A percentile compares a stretch with the other conserved stretches of the same genome.
These are phyloP conservation scores for Mucor mucedo DNA, from an alignment of 371 early-diverging fungal species.

Conservation along the genomic window DNA sequence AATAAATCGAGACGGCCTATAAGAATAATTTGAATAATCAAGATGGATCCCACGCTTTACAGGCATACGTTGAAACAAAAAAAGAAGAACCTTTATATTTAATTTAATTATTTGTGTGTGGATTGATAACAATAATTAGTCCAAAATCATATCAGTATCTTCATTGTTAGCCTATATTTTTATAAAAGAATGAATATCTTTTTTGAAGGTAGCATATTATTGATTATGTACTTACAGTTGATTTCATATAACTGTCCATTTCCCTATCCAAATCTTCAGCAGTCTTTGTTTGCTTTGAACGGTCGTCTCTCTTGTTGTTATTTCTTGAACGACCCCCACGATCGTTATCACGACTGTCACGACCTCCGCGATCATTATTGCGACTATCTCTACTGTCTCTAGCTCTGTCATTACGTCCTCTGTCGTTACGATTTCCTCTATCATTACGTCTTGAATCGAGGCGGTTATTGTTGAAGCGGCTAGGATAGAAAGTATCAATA, in stretches of 20 bases:
- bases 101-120: no score
- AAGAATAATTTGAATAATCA: no score
- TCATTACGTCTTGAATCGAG: conserved; percentile 6
- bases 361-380: conserved; percentile 14
- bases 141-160: conserved; percentile 27
- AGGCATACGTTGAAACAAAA: no score
- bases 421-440: conserved; percentile 2
- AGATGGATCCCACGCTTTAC: no score
- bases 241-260: conserved; percentile 53
- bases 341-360: conserved; percentile 2
- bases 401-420: not conserved
- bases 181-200: not conserved
- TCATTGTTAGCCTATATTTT: conserved; percentile 1
- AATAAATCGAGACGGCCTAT: no score
- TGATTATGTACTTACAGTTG: conserved; percentile 14
- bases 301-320: conserved; percentile 12
- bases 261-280: conserved; percentile 46
- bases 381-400: conserved; percentile 10
- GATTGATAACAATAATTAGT: conserved; percentile 5
- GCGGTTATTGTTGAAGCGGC: conserved; percentile 11
- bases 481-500: conserved; percentile 5
- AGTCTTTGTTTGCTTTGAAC: conserved; percentile 13
- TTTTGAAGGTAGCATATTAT: not conserved
- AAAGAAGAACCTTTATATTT: no score
- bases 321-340: not conserved